These are phyloP conservation scores for Sorghum bicolor DNA, from an alignment of 176 grass and related monocot species.

Conservation along the genomic window Sorghum_bicolor_NCBIv3 NC_012879.2:5308501-5309000, in stretches of 20 bases:
- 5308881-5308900: slow-evolving; percentile 84
- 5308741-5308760: slow-evolving; percentile 88
- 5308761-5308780: slow-evolving; percentile 89
- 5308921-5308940: neutral
- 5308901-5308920: neutral
- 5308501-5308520: slow-evolving; percentile 12
- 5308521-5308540: slow-evolving; percentile 56
- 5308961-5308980: slow-evolving; percentile 1
- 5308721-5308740: slow-evolving; percentile 22
- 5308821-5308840: slow-evolving; percentile 72
- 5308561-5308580: slow-evolving; percentile 83
- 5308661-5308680: slow-evolving; percentile 65
- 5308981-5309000: too few relatives aligned
- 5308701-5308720: slow-evolving; percentile 16
- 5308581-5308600: slow-evolving; percentile 73
- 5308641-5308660: slow-evolving; percentile 88
- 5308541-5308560: slow-evolving; percentile 84
- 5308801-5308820: slow-evolving; percentile 89
- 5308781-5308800: slow-evolving; percentile 93
- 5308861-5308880: slow-evolving; percentile 93
- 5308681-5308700: slow-evolving; percentile 4
- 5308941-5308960: neutral
- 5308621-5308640: slow-evolving; percentile 93
- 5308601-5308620: slow-evolving; percentile 79
- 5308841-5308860: slow-evolving; percentile 51